phyloP scores from a whole-genome alignment of 805 yeast genomes.

The Wickerhamomyces tratensis region DNA sequence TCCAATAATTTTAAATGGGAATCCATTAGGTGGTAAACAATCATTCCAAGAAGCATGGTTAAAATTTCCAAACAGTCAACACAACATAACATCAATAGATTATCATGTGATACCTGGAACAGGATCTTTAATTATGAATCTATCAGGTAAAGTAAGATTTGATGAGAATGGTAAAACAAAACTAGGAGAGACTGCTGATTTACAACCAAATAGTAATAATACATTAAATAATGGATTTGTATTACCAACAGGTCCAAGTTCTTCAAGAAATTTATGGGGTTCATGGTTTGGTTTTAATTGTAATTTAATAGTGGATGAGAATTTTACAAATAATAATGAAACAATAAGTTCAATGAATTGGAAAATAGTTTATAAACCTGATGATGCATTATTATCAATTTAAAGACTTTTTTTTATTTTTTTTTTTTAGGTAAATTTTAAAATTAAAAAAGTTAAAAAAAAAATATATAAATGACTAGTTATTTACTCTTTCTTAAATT shows the following conservation, averaged over 20 bases:
- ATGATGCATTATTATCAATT: conserved; percentile 28
- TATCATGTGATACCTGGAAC: conserved; percentile 62
- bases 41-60: conserved; percentile 54
- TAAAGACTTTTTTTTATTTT: conserved; percentile 1
- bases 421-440: too few species aligned
- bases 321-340: conserved; percentile 30
- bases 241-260: conserved; percentile 6
- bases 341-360: conserved; percentile 54
- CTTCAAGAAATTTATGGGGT: conserved; percentile 50
- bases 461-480: neutral
- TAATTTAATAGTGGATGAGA: conserved; percentile 50
- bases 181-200: conserved; percentile 53
- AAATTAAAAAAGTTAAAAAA: neutral
- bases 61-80: conserved; percentile 47
- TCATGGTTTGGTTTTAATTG: conserved; percentile 61
- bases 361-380: conserved; percentile 56
- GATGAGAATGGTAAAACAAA: conserved; percentile 69
- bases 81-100: conserved; percentile 54
- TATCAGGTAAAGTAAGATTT: conserved; percentile 53
- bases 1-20: conserved; percentile 49
- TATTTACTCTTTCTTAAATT: too few species aligned
- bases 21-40: conserved; percentile 40
- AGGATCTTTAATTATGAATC: conserved; percentile 38
- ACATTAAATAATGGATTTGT: conserved; percentile 2
- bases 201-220: conserved; percentile 10